Conservation (phyloP, 2,329 filamentous ascomycete genomes). For the Colletotrichum falcatum region DNA sequence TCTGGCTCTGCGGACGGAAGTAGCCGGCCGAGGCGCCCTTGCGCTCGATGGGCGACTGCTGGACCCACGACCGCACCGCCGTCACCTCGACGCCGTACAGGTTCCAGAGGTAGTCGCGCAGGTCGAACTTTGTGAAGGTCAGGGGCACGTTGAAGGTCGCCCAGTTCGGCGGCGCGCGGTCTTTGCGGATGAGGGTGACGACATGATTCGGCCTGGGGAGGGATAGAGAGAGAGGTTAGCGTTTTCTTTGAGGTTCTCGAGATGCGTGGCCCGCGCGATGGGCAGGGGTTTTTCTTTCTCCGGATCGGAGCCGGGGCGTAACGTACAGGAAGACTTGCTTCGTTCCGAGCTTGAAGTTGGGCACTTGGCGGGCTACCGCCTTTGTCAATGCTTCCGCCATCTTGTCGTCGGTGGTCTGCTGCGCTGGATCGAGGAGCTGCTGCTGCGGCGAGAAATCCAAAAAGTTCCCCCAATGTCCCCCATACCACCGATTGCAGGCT, state of each 20-base stretch:
- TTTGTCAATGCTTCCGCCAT: slow-evolving; percentile 56
- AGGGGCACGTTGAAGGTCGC: slow-evolving; percentile 93
- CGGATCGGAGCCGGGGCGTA: background rate
- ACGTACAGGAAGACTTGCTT: slow-evolving; percentile 69
- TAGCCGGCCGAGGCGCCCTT: slow-evolving; percentile 64
- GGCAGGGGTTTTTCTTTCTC: background rate
- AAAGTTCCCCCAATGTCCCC: slow-evolving; percentile 23
- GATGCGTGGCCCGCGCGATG: background rate
- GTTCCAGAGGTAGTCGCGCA: slow-evolving; percentile 94
- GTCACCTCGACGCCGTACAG: slow-evolving; percentile 81
- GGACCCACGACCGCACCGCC: slow-evolving; percentile 83
- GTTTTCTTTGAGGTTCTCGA: background rate
- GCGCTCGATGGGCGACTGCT: slow-evolving; percentile 69
- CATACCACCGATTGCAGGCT: background rate
- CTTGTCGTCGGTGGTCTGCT: slow-evolving; percentile 41
- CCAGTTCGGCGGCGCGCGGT: slow-evolving; percentile 79
- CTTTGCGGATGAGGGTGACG: slow-evolving; percentile 80
- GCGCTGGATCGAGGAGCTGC: slow-evolving; percentile 1
- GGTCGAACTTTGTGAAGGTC: slow-evolving; percentile 93
- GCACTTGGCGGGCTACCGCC: slow-evolving; percentile 53
- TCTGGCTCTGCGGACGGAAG: slow-evolving; percentile 79
- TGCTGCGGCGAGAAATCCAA: slow-evolving; percentile 29
- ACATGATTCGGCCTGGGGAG: slow-evolving; percentile 79
- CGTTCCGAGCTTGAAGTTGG: slow-evolving; percentile 61
- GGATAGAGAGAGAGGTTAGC: slow-evolving; percentile 4